Percentiles rank a stretch among this genome's conserved stretches.
Conservation (phyloP, 345 rosid species). For the Melaleuca alternifolia region DNA sequence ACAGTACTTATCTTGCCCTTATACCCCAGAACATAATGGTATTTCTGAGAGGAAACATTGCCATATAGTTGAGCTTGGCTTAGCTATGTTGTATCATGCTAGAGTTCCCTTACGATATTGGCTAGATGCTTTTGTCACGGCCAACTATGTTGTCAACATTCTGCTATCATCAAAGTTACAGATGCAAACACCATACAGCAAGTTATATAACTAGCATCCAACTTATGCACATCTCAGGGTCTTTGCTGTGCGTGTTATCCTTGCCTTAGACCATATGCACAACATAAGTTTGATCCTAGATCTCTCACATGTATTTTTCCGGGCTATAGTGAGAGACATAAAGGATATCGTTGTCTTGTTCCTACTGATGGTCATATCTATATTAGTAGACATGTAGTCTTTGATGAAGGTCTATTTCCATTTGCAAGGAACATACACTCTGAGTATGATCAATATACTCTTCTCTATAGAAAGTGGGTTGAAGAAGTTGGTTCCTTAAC, state of each 20-base stretch:
- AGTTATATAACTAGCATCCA: background rate
- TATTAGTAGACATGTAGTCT: background rate
- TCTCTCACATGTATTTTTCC: background rate
- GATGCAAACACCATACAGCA: background rate
- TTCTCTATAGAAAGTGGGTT: too few relatives aligned
- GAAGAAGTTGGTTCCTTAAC: too few relatives aligned
- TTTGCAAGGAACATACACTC: background rate
- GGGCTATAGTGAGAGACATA: background rate
- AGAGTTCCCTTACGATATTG: background rate
- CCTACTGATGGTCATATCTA: background rate
- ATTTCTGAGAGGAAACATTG: background rate
- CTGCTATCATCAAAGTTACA: background rate
- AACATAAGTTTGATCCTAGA: background rate
- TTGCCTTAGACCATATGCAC: background rate
- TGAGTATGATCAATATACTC: too few relatives aligned
- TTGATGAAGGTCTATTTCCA: background rate
- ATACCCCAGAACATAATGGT: background rate
- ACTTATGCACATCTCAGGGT: background rate
- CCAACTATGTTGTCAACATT: background rate
- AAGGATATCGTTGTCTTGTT: background rate
- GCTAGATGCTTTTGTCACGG: background rate
- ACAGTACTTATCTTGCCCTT: background rate
- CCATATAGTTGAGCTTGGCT: background rate
- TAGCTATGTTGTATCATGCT: background rate
- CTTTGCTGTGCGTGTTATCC: background rate